Evolutionary conservation across 1,284 basidiomycete genomes (phyloP), one percentile per base, ranked within the genome.

Genomic region (Somion occarium): DNA sequence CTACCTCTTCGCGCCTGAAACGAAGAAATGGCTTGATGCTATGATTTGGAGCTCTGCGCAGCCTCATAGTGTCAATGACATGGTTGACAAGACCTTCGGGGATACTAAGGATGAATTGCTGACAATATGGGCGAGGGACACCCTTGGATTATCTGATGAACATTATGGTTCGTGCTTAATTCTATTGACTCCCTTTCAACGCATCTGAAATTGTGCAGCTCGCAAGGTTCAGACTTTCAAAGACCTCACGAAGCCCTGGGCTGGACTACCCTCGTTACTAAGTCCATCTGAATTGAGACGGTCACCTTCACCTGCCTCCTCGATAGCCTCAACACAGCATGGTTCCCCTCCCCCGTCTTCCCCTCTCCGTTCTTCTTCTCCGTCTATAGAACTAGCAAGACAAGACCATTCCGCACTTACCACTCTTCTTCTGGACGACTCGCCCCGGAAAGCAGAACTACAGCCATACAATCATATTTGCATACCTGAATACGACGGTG

Each of bases 31-130:
- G 81, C 75, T 91, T 24, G 86, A 92, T 54, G 82, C 85, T 3
- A 88, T 93, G 81, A 80, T 94, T 0, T 94, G 92, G 91, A 90
- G 86, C 56, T 89, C 85, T 1, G 91, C 91, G 1, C 85, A 91
- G 63, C 85, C 88, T 0, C 79, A 84, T 51, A 92, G 83, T 59
- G 92, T 94, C 2, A 67, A 73, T 0, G 80, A 82, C 57, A 89
- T 90, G 87, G 83, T 87, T 0, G 63, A 74, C 25, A 73, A 70
- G 47, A 75, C 74, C 53, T 89, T 86, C 63, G 76, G 70, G 2
- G 58, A 67, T 3, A 57, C 70, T 24, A 73, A 70, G 50, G 59
- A 62, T 11, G 65, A 70, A 38, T 64, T 93, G 9, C 66, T 78
- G 19, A 83, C 82, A 0, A 72, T 91, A 0, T 93, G 91, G 91